Evolutionary conservation across 192 early-diverging fungal genomes (phyloP), one percentile per base, ranked within the genome.

Genomic region (Phlyctochytrium bullatum): DNA sequence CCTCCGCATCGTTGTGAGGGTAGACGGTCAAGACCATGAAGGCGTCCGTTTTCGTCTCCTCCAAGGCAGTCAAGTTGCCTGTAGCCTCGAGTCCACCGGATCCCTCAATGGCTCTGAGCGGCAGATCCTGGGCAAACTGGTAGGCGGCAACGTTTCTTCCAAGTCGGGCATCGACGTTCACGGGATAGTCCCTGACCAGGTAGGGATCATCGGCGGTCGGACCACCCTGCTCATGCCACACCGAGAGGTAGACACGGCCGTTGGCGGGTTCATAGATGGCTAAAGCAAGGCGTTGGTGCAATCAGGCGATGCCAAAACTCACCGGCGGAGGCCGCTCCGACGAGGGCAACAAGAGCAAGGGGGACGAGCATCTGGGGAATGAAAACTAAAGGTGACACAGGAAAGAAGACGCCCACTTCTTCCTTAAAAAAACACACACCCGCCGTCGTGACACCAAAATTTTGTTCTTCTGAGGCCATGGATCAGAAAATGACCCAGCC

Each of bases 1-100:
- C n/a, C n/a, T n/a, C n/a, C 20, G 10, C 40, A 20, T 6, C 20
- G 4, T 57, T 57, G 12, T 10, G 10, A 6, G 54, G 54, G 54
- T 57, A 57, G 6, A 57, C 54, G 27, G 54, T 57, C 12, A 25
- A 10, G 54, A 57, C 10, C 4, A 57, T 6, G 27, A 57, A 20
- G 12, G 54, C 54, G 27, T 57, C 54, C 27, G 54, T 57, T 27
- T 57, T 57, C 14, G 54, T 57, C 12, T 10, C 54, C 54, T 57
- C 54, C 4, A 57, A 10, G 6, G 6, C 10, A 6, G 14, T 27
- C 12, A 57, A 25, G 27, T 57, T 27, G 6, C 16, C 54, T 20
- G 16, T 57, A 25, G 10, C 25, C 54, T 25, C 12, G 6, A 20
- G 6, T 25, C 54, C 54, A n/a, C 40, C 40, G 27, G 54, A 24